Evolutionary conservation across 2,329 filamentous ascomycete genomes (phyloP).

Genomic region (Ilyonectria destructans): DNA sequence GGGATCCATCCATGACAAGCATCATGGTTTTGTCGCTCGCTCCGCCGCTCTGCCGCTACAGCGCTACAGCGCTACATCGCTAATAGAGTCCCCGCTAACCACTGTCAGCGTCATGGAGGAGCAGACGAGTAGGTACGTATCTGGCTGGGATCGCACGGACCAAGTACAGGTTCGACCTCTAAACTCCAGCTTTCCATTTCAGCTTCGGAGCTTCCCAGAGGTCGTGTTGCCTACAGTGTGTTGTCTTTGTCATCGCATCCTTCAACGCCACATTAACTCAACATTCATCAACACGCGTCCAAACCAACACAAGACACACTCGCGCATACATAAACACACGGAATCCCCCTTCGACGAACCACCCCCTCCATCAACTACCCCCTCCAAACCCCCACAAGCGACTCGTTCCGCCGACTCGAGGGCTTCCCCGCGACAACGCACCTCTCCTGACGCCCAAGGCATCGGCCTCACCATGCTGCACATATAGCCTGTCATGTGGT

Average conservation of each 20-base stretch:
- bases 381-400: not conserved
- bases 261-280: not conserved
- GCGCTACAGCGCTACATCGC: not conserved
- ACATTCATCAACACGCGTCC: not conserved
- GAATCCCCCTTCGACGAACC: not conserved
- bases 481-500: conserved; percentile 61
- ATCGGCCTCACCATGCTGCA: conserved; percentile 52
- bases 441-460: conserved; percentile 14
- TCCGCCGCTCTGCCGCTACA: not conserved
- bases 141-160: conserved; percentile 16
- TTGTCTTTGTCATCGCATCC: conserved; percentile 12
- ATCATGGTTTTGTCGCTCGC: conserved; percentile 43
- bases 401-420: not conserved
- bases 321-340: not conserved
- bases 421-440: not conserved
- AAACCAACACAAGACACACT: not conserved
- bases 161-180: conserved; percentile 13
- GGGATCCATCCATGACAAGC: conserved; percentile 42
- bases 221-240: not conserved
- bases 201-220: conserved; percentile 12
- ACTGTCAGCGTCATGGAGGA: conserved; percentile 14
- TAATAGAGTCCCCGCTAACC: conserved; percentile 19
- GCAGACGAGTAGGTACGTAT: conserved; percentile 32
- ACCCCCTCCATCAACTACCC: not conserved
- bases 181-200: conserved; percentile 21